Conservation (phyloP, 768 basidiomycete genomes). For the Pilatotrama ljubarskyi region DNA sequence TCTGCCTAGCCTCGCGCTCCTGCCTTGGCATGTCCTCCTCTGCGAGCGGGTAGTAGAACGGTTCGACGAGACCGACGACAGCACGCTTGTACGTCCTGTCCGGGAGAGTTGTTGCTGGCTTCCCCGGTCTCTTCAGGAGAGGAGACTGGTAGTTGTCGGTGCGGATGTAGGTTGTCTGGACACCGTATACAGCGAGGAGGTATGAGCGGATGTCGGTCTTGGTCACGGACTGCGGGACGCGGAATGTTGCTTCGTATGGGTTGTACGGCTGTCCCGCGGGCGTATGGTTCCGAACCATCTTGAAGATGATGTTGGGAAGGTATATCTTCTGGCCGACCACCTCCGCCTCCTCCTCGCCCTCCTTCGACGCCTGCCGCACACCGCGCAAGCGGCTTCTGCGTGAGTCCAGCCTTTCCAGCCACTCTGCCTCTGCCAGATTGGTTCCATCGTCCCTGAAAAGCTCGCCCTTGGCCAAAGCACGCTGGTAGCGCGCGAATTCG, state of each 20-base stretch:
- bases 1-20: constrained; percentile 54
- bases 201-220: constrained; percentile 92
- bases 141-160: constrained; percentile 88
- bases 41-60: constrained; percentile 89
- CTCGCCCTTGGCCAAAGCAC: constrained; percentile 54
- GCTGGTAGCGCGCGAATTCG: constrained; percentile 61
- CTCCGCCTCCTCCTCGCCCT: constrained; percentile 45
- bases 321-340: constrained; percentile 83
- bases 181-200: constrained; percentile 80
- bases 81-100: constrained; percentile 82
- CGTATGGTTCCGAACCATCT: constrained; percentile 82
- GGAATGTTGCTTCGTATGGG: constrained; percentile 93
- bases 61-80: constrained; percentile 86
- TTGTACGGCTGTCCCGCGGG: constrained; percentile 80
- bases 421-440: constrained; percentile 52
- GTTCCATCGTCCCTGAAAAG: constrained; percentile 37
- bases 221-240: constrained; percentile 83
- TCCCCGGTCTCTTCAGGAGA: constrained; percentile 32
- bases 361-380: constrained; percentile 39
- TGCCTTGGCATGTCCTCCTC: constrained; percentile 72
- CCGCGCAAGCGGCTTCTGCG: constrained; percentile 71
- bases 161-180: constrained; percentile 89
- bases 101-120: constrained; percentile 20
- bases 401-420: constrained; percentile 56
- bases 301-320: constrained; percentile 85